These are phyloP conservation scores for Camellia japonica DNA, from an alignment of 148 eudicot species.

Conservation along the genomic window DNA sequence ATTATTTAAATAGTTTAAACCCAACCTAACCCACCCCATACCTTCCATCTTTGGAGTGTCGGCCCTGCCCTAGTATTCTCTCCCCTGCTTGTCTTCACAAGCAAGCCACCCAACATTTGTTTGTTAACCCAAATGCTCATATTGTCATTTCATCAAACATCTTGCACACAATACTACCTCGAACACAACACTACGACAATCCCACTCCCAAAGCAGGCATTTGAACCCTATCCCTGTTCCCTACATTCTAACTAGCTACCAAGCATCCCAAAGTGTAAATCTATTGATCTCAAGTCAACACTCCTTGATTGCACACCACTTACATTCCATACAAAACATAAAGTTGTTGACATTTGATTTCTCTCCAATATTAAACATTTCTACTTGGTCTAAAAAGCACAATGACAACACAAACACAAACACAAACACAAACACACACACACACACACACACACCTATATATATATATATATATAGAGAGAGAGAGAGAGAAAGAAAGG, in stretches of 20 bases:
- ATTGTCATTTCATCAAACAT: conserved; percentile 13
- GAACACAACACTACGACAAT: background rate
- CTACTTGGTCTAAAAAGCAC: background rate
- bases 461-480: background rate
- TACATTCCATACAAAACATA: background rate
- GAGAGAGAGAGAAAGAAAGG: background rate
- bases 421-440: background rate
- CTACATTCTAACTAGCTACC: background rate
- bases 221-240: background rate
- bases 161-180: background rate
- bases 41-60: no score
- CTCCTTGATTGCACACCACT: background rate
- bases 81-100: background rate
- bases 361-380: background rate
- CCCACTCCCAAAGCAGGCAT: background rate
- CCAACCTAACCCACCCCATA: no score
- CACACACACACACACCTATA: background rate
- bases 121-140: background rate
- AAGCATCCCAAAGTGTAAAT: background rate
- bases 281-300: background rate
- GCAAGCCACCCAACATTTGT: background rate
- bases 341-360: background rate
- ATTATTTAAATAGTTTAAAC: no score
- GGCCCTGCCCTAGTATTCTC: background rate
- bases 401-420: background rate